Percentiles rank a stretch among this genome's conserved stretches.
Conservation (phyloP, 305 asterid species). For the Fraxinus albicans region DNA sequence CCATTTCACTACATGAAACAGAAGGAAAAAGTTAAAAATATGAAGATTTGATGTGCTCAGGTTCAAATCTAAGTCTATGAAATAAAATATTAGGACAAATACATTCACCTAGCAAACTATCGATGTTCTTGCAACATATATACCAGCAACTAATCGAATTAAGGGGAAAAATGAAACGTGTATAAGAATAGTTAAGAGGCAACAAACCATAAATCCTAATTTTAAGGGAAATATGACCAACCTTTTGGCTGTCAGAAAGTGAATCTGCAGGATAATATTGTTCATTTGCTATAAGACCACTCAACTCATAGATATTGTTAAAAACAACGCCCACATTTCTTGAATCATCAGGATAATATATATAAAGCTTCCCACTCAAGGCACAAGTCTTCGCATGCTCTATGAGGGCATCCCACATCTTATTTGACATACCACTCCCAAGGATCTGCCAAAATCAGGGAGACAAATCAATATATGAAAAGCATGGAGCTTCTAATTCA, state of each 20-base stretch:
- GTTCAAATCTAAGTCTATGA: not conserved
- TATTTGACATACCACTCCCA: slow-evolving; percentile 52
- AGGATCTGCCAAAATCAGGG: slow-evolving; percentile 56
- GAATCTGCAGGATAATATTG: slow-evolving; percentile 57
- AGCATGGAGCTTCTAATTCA: not conserved
- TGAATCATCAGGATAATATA: slow-evolving; percentile 76
- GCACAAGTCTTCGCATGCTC: slow-evolving; percentile 93
- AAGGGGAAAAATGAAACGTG: not conserved
- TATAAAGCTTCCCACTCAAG: slow-evolving; percentile 83
- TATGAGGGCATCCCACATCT: slow-evolving; percentile 83
- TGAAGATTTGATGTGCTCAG: not conserved
- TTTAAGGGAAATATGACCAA: slow-evolving; percentile 14
- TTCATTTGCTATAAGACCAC: slow-evolving; percentile 68
- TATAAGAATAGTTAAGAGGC: not conserved
- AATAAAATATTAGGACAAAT: not conserved
- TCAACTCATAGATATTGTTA: slow-evolving; percentile 84
- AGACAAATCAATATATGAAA: slow-evolving; percentile 14
- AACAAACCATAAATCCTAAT: slow-evolving; percentile 1
- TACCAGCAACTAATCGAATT: not conserved
- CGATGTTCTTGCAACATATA: not conserved
- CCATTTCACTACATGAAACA: not conserved
- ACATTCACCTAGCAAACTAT: not conserved
- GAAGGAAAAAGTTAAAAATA: not conserved
- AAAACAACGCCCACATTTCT: slow-evolving; percentile 80
- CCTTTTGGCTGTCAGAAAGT: slow-evolving; percentile 67